Evolutionary conservation across 2,329 filamentous ascomycete genomes (phyloP).

Genomic region (Pseudocercospora crystallina): DNA sequence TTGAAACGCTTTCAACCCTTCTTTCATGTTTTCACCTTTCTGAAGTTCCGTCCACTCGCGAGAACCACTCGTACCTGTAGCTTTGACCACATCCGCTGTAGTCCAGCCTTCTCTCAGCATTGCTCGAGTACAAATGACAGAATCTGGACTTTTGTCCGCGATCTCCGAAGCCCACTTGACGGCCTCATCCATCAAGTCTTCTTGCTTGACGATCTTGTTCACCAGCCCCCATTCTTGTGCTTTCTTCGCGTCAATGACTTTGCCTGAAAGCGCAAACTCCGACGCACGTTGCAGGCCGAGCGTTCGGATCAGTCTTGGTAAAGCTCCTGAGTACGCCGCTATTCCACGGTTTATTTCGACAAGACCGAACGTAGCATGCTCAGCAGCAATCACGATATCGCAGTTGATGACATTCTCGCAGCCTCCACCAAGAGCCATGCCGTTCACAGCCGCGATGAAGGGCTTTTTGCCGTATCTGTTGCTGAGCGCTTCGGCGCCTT

Average conservation of each 20-base stretch:
- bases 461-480: conserved; percentile 64
- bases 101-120: conserved; percentile 38
- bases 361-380: conserved; percentile 50
- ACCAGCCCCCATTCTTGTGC: conserved; percentile 43
- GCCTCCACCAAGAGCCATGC: conserved; percentile 55
- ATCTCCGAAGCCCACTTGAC: conserved; percentile 33
- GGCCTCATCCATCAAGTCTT: conserved; percentile 30
- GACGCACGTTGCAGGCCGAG: conserved; percentile 49
- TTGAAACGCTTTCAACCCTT: conserved; percentile 51
- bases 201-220: conserved; percentile 18
- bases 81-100: conserved; percentile 37
- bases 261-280: conserved; percentile 46
- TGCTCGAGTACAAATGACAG: conserved; percentile 37
- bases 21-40: conserved; percentile 46
- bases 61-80: conserved; percentile 40
- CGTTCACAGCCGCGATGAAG: conserved; percentile 59
- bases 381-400: conserved; percentile 53
- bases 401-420: conserved; percentile 57
- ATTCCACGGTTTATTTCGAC: conserved; percentile 54
- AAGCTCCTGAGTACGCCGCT: conserved; percentile 51
- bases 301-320: conserved; percentile 51
- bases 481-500: conserved; percentile 65
- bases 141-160: conserved; percentile 34
- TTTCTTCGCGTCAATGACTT: conserved; percentile 43
- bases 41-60: conserved; percentile 41